Evolutionary conservation across 2,329 filamentous ascomycete genomes (phyloP).

Genomic region (Teratosphaeriaceae sp.): DNA sequence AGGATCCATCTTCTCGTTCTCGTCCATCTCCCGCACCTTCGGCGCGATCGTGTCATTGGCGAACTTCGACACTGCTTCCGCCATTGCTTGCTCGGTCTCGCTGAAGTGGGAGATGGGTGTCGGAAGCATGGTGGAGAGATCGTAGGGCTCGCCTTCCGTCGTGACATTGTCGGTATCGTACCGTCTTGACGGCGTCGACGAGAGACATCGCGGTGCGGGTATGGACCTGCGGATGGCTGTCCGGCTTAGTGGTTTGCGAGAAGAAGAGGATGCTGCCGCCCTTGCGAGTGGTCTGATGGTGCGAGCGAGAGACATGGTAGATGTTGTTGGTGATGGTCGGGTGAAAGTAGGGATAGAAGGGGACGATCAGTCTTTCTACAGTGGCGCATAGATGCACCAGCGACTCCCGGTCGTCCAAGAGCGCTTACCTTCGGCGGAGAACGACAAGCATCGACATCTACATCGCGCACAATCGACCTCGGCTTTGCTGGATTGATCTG

Average conservation of each 20-base stretch:
- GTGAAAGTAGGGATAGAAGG: not conserved
- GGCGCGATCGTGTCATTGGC: conserved; percentile 82
- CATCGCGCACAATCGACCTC: not conserved
- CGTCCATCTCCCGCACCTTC: conserved; percentile 94
- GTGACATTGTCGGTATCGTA: conserved; percentile 28
- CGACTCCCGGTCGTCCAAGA: not conserved
- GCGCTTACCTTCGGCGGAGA: conserved; percentile 4
- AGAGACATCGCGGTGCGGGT: conserved; percentile 35
- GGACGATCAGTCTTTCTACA: not conserved
- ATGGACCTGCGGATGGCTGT: conserved; percentile 12
- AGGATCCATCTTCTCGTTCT: conserved; percentile 90
- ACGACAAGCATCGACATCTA: not conserved
- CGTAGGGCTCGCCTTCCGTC: conserved; percentile 31
- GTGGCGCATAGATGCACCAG: not conserved
- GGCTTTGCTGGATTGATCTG: no score
- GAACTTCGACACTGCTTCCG: conserved; percentile 84
- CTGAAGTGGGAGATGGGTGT: conserved; percentile 91
- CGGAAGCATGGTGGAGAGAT: conserved; percentile 73
- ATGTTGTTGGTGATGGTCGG: conserved; percentile 16
- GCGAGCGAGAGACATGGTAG: conserved; percentile 21
- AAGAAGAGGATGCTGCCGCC: conserved; percentile 18
- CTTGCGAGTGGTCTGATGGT: conserved; percentile 28
- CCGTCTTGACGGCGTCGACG: conserved; percentile 32
- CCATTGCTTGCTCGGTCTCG: conserved; percentile 84
- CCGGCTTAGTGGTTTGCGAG: conserved; percentile 14